A percentile compares a stretch with the other conserved stretches of the same genome.
Conservation (phyloP, 192 early-diverging fungal species). For the Backusella mclennaniae region DNA sequence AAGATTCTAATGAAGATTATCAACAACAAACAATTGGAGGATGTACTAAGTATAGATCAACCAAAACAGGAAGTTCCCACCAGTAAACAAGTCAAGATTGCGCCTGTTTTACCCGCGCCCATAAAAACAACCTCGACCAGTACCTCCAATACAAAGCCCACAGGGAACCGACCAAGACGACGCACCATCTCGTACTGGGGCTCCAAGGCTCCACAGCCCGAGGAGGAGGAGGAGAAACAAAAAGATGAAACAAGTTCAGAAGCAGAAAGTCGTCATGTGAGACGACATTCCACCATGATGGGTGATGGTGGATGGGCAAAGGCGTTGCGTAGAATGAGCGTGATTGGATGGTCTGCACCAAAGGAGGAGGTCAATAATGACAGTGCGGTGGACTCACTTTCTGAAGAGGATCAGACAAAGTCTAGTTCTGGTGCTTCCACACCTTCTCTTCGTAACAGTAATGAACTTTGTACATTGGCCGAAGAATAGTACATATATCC, state of each 20-base stretch:
- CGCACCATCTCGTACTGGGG: slow-evolving; percentile 42
- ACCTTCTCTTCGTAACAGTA: slow-evolving; percentile 25
- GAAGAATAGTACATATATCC: slow-evolving; percentile 9
- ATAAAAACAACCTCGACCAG: not conserved
- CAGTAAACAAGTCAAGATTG: not conserved
- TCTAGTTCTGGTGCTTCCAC: slow-evolving; percentile 20
- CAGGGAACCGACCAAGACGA: slow-evolving; percentile 17
- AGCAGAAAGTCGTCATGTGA: slow-evolving; percentile 1
- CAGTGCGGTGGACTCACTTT: slow-evolving; percentile 1
- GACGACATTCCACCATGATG: not conserved
- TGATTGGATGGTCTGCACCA: slow-evolving; percentile 30
- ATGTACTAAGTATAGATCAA: slow-evolving; percentile 42
- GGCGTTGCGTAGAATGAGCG: slow-evolving; percentile 30
- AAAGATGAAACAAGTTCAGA: not conserved
- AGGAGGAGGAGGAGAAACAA: not conserved
- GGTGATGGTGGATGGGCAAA: slow-evolving; percentile 31
- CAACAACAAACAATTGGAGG: slow-evolving; percentile 49
- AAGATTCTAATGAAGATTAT: slow-evolving; percentile 78
- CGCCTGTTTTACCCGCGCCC: slow-evolving; percentile 6
- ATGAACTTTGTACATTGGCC: slow-evolving; percentile 26
- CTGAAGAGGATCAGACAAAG: not conserved
- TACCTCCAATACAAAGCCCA: not conserved
- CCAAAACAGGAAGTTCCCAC: slow-evolving; percentile 25
- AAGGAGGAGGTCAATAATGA: slow-evolving; percentile 7
- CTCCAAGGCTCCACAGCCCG: slow-evolving; percentile 21